Evolutionary conservation across 2,329 filamentous ascomycete species (phyloP).

Genomic region (Pestalotiopsis sp.): DNA sequence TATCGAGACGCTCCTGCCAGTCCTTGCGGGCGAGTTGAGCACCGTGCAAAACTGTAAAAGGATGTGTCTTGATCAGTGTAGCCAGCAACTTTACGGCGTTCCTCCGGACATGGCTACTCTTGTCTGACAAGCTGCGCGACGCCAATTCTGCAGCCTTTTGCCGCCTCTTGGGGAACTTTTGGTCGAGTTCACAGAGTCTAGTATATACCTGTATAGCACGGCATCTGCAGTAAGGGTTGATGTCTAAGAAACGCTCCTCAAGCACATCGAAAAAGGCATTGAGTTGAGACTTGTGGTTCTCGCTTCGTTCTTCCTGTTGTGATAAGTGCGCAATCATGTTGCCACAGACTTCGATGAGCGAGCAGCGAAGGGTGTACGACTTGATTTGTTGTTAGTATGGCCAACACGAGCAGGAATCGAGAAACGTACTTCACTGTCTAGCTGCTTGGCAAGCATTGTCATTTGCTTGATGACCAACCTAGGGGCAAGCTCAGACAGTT

Average conservation of each 20-base stretch:
- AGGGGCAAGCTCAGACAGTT: slow-evolving; percentile 89
- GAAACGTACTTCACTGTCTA: slow-evolving; percentile 80
- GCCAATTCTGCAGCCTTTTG: slow-evolving; percentile 88
- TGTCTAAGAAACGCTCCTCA: slow-evolving; percentile 92
- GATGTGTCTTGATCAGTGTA: slow-evolving; percentile 89
- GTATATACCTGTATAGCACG: slow-evolving; percentile 91
- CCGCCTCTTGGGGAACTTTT: slow-evolving; percentile 91
- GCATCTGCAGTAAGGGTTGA: slow-evolving; percentile 95
- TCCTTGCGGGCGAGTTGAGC: slow-evolving; percentile 83
- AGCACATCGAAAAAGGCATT: slow-evolving; percentile 97
- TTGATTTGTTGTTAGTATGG: slow-evolving; percentile 30
- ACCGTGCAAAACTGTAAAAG: slow-evolving; percentile 89
- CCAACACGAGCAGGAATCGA: not conserved
- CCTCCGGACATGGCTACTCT: slow-evolving; percentile 93
- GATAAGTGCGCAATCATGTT: slow-evolving; percentile 92
- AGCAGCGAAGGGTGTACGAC: slow-evolving; percentile 91
- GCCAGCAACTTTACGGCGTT: slow-evolving; percentile 94
- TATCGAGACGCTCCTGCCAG: slow-evolving; percentile 81
- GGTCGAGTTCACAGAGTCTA: slow-evolving; percentile 90
- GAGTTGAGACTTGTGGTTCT: slow-evolving; percentile 92
- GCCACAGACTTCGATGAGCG: slow-evolving; percentile 94
- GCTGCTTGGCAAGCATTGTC: slow-evolving; percentile 88
- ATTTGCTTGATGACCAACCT: slow-evolving; percentile 96
- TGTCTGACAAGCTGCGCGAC: slow-evolving; percentile 89
- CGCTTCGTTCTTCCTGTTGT: slow-evolving; percentile 86